A percentile compares a stretch with the other conserved stretches of the same genome.
Evolutionary conservation across 805 yeast genomes (phyloP).

Genomic region (Candida ovalis): DNA sequence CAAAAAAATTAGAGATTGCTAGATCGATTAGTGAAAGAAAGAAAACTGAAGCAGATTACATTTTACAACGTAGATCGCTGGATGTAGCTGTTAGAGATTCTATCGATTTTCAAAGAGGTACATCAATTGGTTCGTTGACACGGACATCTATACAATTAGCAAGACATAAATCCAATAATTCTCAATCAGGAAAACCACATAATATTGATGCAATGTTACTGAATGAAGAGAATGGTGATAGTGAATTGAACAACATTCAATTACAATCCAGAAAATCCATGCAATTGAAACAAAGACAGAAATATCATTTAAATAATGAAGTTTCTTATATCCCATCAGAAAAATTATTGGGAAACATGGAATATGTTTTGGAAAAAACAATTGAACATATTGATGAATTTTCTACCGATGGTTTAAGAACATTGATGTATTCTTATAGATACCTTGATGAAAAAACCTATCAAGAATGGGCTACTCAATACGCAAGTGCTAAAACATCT

Average conservation of each 20-base stretch:
- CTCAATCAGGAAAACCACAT: neutral
- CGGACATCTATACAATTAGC: neutral
- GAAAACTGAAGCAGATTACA: slow-evolving; percentile 70
- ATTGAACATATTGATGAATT: slow-evolving; percentile 89
- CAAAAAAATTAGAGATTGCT: slow-evolving; percentile 63
- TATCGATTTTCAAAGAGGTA: slow-evolving; percentile 23
- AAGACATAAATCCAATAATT: neutral
- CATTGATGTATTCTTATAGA: slow-evolving; percentile 76
- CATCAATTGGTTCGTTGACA: slow-evolving; percentile 1
- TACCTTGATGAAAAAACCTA: slow-evolving; percentile 63
- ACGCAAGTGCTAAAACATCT: slow-evolving; percentile 73
- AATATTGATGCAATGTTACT: slow-evolving; percentile 22
- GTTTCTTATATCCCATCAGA: slow-evolving; percentile 49
- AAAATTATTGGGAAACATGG: slow-evolving; percentile 62
- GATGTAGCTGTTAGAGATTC: neutral
- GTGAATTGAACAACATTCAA: slow-evolving; percentile 52
- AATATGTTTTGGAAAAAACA: slow-evolving; percentile 75
- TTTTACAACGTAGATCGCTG: slow-evolving; percentile 52
- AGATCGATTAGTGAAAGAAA: slow-evolving; percentile 58
- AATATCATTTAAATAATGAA: slow-evolving; percentile 35
- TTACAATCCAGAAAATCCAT: slow-evolving; percentile 52
- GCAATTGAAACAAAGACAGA: slow-evolving; percentile 54
- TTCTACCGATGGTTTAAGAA: slow-evolving; percentile 91
- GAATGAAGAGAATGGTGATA: slow-evolving; percentile 36
- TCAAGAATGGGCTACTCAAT: slow-evolving; percentile 61